phyloP scores from a whole-genome alignment of 305 asterid species.

The Fraxinus sp. region DNA sequence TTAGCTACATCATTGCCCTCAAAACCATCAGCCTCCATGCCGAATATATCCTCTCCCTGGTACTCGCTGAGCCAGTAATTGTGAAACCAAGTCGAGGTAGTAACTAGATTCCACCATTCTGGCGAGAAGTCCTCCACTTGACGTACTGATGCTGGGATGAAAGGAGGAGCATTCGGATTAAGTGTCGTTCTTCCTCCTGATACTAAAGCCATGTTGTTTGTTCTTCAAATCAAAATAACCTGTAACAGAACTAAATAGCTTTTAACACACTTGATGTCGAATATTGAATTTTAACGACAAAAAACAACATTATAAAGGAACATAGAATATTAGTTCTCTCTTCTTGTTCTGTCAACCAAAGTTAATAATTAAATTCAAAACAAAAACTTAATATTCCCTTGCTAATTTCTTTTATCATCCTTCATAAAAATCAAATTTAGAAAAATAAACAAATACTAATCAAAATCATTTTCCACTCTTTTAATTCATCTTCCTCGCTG shows the following conservation, averaged over 20 bases:
- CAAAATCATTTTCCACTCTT: background rate
- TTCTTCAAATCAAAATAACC: constrained; percentile 28
- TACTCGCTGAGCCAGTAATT: constrained; percentile 80
- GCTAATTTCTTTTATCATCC: background rate
- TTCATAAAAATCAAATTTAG: background rate
- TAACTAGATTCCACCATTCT: constrained; percentile 88
- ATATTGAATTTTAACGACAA: background rate
- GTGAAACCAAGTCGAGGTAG: constrained; percentile 74
- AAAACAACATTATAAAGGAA: too few species aligned
- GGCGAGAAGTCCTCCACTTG: constrained; percentile 95
- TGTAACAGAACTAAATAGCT: background rate
- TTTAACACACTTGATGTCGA: background rate
- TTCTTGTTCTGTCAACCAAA: background rate
- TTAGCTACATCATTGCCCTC: constrained; percentile 29
- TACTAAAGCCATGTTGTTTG: constrained; percentile 58
- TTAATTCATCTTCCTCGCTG: background rate
- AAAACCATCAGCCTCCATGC: constrained; percentile 29
- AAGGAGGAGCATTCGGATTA: constrained; percentile 84
- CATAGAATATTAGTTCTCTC: background rate
- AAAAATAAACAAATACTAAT: background rate
- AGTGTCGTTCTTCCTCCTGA: constrained; percentile 71
- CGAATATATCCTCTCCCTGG: constrained; percentile 49
- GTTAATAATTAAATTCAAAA: background rate
- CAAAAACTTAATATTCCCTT: background rate
- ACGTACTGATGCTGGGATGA: constrained; percentile 70